phyloP scores from a whole-genome alignment of 2,329 filamentous ascomycete genomes.

The Daldinia sp. region DNA sequence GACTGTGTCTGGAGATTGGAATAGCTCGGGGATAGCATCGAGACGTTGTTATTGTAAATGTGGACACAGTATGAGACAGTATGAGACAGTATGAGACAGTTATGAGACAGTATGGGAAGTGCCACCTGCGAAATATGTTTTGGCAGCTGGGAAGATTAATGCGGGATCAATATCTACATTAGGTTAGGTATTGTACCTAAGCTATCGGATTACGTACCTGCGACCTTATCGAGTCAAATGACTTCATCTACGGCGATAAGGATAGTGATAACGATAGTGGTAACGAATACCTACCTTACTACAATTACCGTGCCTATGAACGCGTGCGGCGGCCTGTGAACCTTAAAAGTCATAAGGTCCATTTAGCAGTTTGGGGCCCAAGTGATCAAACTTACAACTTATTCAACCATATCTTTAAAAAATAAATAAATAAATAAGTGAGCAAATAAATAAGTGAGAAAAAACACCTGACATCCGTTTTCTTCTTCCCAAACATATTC shows the following conservation, averaged over 20 bases:
- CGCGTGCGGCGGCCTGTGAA: slow-evolving; percentile 20
- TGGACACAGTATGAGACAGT: neutral
- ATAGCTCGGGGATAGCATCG: too few relatives aligned
- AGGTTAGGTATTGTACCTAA: neutral
- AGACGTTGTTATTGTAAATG: neutral
- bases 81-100: too few relatives aligned
- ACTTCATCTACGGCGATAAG: slow-evolving; percentile 37
- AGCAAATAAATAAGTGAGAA: too few relatives aligned
- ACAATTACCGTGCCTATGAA: slow-evolving; percentile 4
- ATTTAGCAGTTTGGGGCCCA: slow-evolving; percentile 32
- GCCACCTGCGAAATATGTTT: slow-evolving; percentile 20
- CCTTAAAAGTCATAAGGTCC: slow-evolving; percentile 30
- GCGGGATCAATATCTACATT: neutral
- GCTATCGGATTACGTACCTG: neutral
- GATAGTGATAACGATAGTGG: slow-evolving; percentile 34
- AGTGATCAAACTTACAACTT: slow-evolving; percentile 32
- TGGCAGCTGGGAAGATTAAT: slow-evolving; percentile 17
- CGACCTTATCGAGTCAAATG: slow-evolving; percentile 28
- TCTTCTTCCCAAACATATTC: slow-evolving; percentile 8
- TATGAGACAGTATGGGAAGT: neutral
- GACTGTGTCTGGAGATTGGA: neutral
- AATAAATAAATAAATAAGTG: too few relatives aligned
- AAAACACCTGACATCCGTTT: slow-evolving; percentile 1
- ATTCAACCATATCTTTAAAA: slow-evolving; percentile 1
- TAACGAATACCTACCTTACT: too few relatives aligned